These are phyloP conservation scores for Amaranthus hypochondriacus DNA, from an alignment of 148 eudicot genomes.

Conservation along the genomic window DNA sequence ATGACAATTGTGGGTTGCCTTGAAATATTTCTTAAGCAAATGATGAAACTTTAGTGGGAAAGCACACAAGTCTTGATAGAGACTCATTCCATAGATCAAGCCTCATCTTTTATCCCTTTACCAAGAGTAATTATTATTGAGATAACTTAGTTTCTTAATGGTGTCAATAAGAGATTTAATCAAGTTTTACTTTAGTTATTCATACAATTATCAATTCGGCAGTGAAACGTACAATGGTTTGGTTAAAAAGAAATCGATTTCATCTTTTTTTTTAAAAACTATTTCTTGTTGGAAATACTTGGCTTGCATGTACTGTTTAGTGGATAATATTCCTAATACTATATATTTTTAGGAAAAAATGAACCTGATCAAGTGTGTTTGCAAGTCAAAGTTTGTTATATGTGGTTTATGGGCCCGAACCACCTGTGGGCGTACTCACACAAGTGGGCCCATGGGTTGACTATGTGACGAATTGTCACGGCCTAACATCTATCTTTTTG, in stretches of 20 bases:
- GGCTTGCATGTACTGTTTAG: too few species aligned
- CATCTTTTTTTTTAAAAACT: slow-evolving; percentile 2
- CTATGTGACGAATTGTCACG: too few species aligned
- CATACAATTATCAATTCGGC: not conserved
- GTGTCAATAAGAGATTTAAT: not conserved
- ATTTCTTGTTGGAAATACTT: not conserved
- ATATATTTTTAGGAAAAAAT: too few species aligned
- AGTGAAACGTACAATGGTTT: not conserved
- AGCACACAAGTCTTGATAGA: slow-evolving; percentile 5
- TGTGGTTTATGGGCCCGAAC: too few species aligned
- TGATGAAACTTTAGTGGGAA: slow-evolving; percentile 11
- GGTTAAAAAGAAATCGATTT: not conserved
- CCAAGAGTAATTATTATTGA: not conserved
- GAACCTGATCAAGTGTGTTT: too few species aligned
- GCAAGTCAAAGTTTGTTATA: too few species aligned
- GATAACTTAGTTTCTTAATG: not conserved
- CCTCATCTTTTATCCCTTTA: not conserved
- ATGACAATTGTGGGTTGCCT: slow-evolving; percentile 14
- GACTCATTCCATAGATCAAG: slow-evolving; percentile 16
- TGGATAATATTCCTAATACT: too few species aligned
- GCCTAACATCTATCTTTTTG: not conserved
- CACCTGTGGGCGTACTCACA: too few species aligned
- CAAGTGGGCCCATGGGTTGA: too few species aligned
- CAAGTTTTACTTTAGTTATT: not conserved
- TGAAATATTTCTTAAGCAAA: not conserved